Percentiles rank a stretch among this genome's conserved stretches.
Evolutionary conservation across 2,329 filamentous ascomycete genomes (phyloP).

Genomic region (Thielaviopsis euricoi): DNA sequence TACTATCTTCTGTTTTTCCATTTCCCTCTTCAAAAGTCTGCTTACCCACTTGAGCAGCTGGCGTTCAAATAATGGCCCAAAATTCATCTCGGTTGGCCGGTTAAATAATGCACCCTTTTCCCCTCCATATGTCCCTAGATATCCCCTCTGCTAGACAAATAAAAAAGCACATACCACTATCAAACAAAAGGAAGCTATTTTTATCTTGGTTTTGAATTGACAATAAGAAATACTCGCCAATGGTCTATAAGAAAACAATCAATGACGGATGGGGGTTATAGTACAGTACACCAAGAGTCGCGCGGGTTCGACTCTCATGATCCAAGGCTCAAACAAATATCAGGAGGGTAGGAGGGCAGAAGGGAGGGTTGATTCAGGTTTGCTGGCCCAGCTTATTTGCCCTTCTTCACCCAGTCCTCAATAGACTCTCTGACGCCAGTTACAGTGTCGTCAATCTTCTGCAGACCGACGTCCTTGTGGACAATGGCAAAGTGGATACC

Average conservation of each 20-base stretch:
- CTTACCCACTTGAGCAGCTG: not conserved
- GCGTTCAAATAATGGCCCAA: not conserved
- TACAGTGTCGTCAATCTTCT: constrained; percentile 68
- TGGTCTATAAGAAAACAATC: constrained; percentile 9
- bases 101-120: not conserved
- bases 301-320: not conserved
- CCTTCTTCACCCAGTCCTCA: constrained; percentile 85
- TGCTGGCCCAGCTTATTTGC: constrained; percentile 40
- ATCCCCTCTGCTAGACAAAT: not conserved
- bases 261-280: constrained; percentile 9
- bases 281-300: constrained; percentile 8
- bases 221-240: constrained; percentile 5
- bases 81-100: not conserved
- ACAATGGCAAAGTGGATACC: constrained; percentile 58
- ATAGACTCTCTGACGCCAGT: constrained; percentile 56
- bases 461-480: constrained; percentile 53
- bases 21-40: not conserved
- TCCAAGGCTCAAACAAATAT: not conserved
- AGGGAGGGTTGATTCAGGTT: too few species aligned
- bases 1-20: not conserved
- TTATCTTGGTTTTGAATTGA: constrained; percentile 8
- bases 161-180: not conserved
- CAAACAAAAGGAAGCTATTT: not conserved
- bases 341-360: not conserved
- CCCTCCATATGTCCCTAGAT: not conserved